phyloP scores from a whole-genome alignment of 805 yeast genomes.

The Candida koratica region DNA sequence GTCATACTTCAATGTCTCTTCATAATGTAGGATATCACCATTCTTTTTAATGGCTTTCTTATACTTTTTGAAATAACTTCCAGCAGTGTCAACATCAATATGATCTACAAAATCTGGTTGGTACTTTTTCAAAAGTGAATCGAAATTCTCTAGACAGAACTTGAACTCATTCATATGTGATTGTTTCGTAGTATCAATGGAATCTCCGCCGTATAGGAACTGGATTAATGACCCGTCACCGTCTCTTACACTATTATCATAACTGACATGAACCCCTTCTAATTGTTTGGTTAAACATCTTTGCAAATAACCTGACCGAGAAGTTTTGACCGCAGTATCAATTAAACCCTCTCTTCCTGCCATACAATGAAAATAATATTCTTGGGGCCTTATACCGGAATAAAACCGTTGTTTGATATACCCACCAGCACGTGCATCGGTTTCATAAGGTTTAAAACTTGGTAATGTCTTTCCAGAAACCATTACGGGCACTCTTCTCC shows the following conservation, averaged over 20 bases:
- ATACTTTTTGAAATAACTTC: slow-evolving; percentile 75
- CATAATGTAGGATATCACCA: slow-evolving; percentile 57
- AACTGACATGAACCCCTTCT: slow-evolving; percentile 92
- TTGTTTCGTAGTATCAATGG: slow-evolving; percentile 90
- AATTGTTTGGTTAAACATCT: slow-evolving; percentile 97
- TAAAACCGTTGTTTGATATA: slow-evolving; percentile 95
- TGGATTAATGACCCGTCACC: slow-evolving; percentile 91
- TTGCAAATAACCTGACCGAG: slow-evolving; percentile 96
- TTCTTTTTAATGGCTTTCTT: slow-evolving; percentile 69
- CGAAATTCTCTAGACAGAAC: slow-evolving; percentile 89
- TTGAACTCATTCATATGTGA: slow-evolving; percentile 90
- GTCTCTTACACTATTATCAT: slow-evolving; percentile 94
- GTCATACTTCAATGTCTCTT: slow-evolving; percentile 65
- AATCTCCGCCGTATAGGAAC: slow-evolving; percentile 96
- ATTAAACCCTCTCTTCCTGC: slow-evolving; percentile 99
- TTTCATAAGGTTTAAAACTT: slow-evolving; percentile 92
- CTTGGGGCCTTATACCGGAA: slow-evolving; percentile 97
- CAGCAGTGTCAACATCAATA: slow-evolving; percentile 74
- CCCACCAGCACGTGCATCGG: slow-evolving; percentile 98
- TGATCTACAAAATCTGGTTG: slow-evolving; percentile 65
- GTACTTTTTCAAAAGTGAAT: slow-evolving; percentile 79
- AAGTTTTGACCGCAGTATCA: slow-evolving; percentile 98
- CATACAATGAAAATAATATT: slow-evolving; percentile 99
- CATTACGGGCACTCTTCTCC: slow-evolving; percentile 99
- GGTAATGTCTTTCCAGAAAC: slow-evolving; percentile 97